These are phyloP conservation scores for Thymus mandschuricus DNA, from an alignment of 257 asterid genomes.

Conservation along the genomic window DNA sequence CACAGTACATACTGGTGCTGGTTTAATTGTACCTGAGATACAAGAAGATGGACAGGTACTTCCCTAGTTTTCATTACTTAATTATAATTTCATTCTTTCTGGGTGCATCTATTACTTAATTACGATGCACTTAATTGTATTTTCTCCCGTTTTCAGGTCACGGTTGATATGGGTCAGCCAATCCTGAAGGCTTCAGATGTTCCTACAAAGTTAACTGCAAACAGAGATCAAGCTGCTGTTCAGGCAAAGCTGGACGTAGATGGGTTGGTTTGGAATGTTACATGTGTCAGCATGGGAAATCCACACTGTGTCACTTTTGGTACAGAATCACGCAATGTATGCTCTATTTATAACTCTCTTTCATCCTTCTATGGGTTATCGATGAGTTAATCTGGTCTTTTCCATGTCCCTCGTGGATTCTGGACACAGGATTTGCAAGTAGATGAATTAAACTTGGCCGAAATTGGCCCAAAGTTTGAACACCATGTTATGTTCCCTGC, in stretches of 20 bases:
- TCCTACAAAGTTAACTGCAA: slow-evolving; percentile 78
- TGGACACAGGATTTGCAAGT: slow-evolving; percentile 64
- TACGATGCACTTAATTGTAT: slow-evolving; percentile 32
- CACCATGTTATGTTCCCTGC: slow-evolving; percentile 80
- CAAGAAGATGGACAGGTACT: slow-evolving; percentile 91
- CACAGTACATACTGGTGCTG: slow-evolving; percentile 91
- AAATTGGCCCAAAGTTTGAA: slow-evolving; percentile 89
- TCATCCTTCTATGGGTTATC: background rate
- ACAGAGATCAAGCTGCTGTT: slow-evolving; percentile 64
- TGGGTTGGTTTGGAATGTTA: slow-evolving; percentile 70
- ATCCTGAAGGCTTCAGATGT: slow-evolving; percentile 86
- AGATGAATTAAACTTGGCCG: slow-evolving; percentile 75
- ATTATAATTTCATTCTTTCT: background rate
- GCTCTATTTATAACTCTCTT: background rate
- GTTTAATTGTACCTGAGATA: slow-evolving; percentile 85
- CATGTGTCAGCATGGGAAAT: slow-evolving; percentile 95
- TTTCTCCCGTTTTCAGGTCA: slow-evolving; percentile 55
- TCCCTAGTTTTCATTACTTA: slow-evolving; percentile 2
- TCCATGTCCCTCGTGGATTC: slow-evolving; percentile 1
- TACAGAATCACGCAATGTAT: slow-evolving; percentile 54
- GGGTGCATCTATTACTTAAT: background rate
- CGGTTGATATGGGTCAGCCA: slow-evolving; percentile 96
- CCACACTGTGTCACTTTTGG: slow-evolving; percentile 84
- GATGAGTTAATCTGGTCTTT: background rate
- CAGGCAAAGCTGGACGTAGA: slow-evolving; percentile 62